phyloP scores from a whole-genome alignment of 495 filamentous ascomycete genomes.

The Aspergillus mulundensis region DNA sequence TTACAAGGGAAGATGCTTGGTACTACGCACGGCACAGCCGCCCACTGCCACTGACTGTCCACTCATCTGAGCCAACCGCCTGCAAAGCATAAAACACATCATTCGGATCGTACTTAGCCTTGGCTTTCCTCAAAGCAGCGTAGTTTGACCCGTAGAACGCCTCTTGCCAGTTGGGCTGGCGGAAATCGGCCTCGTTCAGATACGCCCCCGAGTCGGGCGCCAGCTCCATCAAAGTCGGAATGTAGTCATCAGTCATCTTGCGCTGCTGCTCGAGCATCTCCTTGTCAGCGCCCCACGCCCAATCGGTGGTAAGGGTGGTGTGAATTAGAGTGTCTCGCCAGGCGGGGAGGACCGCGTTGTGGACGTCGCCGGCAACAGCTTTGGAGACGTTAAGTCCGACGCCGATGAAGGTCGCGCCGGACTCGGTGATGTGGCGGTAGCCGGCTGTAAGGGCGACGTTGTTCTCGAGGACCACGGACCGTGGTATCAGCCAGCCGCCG shows the following conservation, averaged over 20 bases:
- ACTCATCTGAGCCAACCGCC: conserved; percentile 59
- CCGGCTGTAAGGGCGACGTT: conserved; percentile 41
- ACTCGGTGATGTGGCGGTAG: conserved; percentile 37
- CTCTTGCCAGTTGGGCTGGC: conserved; percentile 47
- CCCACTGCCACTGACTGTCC: conserved; percentile 35
- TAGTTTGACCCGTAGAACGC: conserved; percentile 53
- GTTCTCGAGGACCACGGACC: conserved; percentile 42
- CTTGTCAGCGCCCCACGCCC: conserved; percentile 37
- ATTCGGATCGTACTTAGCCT: conserved; percentile 52
- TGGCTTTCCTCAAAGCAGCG: conserved; percentile 31
- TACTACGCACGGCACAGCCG: conserved; percentile 26
- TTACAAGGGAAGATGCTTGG: not conserved
- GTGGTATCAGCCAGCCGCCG: conserved; percentile 56
- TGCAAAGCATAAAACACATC: conserved; percentile 56
- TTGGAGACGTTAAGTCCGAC: conserved; percentile 38
- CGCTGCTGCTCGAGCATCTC: conserved; percentile 34
- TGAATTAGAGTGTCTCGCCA: conserved; percentile 54
- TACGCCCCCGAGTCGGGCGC: conserved; percentile 36
- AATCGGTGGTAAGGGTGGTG: conserved; percentile 34
- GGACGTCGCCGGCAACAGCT: conserved; percentile 39
- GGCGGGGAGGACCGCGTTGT: conserved; percentile 54
- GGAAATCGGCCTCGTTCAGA: conserved; percentile 45
- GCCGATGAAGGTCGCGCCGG: conserved; percentile 44
- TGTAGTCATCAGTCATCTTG: conserved; percentile 35
- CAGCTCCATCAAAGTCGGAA: conserved; percentile 40